Base-by-base conservation (phyloP, 768 basidiomycete species). In the Pisolithus microcarpus region DNA sequence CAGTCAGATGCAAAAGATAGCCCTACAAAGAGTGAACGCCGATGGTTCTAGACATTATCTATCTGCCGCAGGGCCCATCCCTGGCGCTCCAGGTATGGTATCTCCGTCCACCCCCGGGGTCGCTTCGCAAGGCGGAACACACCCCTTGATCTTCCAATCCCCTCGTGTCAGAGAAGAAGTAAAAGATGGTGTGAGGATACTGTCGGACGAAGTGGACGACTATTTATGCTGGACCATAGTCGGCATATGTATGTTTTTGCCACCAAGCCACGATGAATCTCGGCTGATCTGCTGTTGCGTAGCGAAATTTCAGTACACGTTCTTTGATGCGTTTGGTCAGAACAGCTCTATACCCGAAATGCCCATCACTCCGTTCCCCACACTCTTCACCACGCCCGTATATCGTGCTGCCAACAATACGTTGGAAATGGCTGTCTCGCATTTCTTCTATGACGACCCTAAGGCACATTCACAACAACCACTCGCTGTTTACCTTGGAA, bases 1-100 rank as follows among this genome's bases (percentile, higher is more conserved):
- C 55, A 92, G 90, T 61, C 92, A 95, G 67, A 91, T 97, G 84
- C 93, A 97, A 71, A 91, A 94, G 72, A 88, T 97, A 54, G 93
- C 92, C 2, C 72, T 97, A 39, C 87, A 92, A 61, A 77, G 89
- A 49, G 81, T 89, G 49, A 87, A 89, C 61, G 74, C 80, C 52
- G 89, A 85, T 69, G 91, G 89, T 37, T 79, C 87, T 37, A 75
- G 91, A 62, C 88, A 88, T 70, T 96, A 93, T 65, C 69, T 96
- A 47, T 89, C 87, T 42, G 92, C 92, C 24, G 89, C 91, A 4
- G 88, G 91, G 8, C 90, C 91, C 15, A 75, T 87, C 53, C 82
- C 87, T 48, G 86, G 86, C 9, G 79, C 85, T n/a, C 79, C 81
- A 44, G 84, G 84, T 39, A 79, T 81, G 6, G 74, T 81, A 28